Conservation (phyloP, 2,329 filamentous ascomycete species). For the Penicillium brasilianum region DNA sequence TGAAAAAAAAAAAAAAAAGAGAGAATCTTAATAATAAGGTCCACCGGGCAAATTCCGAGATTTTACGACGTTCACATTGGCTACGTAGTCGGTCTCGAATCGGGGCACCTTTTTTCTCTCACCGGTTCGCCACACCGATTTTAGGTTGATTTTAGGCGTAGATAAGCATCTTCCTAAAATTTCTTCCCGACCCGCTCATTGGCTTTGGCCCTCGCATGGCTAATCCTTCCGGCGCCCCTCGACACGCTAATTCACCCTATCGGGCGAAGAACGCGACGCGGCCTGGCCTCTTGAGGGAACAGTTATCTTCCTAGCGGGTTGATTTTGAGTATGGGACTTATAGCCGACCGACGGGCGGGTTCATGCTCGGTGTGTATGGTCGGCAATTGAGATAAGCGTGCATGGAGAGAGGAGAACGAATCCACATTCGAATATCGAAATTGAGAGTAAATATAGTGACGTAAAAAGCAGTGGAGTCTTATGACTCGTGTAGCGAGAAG, state of each 20-base stretch:
- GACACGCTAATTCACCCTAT: neutral
- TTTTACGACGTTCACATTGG: neutral
- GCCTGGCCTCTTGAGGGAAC: neutral
- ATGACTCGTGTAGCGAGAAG: no score
- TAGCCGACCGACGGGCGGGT: neutral
- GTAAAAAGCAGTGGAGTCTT: no score
- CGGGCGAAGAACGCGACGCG: neutral
- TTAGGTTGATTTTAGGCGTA: constrained; percentile 15
- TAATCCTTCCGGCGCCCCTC: neutral
- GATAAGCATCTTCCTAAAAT: constrained; percentile 8
- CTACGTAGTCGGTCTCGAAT: neutral
- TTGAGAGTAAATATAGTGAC: neutral
- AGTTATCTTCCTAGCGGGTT: neutral
- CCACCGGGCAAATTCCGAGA: neutral
- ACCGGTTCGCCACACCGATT: constrained; percentile 15
- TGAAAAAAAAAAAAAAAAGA: no score
- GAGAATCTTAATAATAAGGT: neutral
- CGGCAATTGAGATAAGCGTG: neutral
- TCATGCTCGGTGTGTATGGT: neutral
- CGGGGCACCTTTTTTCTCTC: constrained; percentile 10
- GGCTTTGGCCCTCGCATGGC: neutral
- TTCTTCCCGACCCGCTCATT: constrained; percentile 1
- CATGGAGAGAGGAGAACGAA: neutral
- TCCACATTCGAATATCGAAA: neutral
- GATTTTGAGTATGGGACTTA: no score